phyloP scores from a whole-genome alignment of 495 filamentous ascomycete genomes.

The Ramalina peruviana region DNA sequence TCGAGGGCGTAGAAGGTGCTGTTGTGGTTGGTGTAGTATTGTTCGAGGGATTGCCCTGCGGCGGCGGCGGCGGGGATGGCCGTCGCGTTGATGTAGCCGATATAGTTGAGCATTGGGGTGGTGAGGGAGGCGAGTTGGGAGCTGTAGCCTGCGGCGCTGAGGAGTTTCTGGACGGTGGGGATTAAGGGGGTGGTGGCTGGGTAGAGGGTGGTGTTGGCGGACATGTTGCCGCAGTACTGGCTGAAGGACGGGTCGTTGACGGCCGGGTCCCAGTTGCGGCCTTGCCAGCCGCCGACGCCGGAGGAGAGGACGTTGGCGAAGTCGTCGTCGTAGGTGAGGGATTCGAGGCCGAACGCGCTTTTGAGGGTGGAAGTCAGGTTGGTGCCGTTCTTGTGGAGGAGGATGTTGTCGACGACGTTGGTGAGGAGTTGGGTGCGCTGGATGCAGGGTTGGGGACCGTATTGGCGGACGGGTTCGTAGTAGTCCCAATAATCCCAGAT shows the following conservation, averaged over 20 bases:
- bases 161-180: conserved; percentile 31
- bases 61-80: conserved; percentile 22
- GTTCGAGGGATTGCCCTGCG: conserved; percentile 30
- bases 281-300: conserved; percentile 43
- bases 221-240: conserved; percentile 47
- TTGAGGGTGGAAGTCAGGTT: conserved; percentile 40
- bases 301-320: conserved; percentile 42
- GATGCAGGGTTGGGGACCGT: conserved; percentile 41
- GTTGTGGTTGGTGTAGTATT: conserved; percentile 41
- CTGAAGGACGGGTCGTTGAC: conserved; percentile 38
- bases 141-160: conserved; percentile 42
- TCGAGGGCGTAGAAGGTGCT: conserved; percentile 35
- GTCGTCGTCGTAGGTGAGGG: conserved; percentile 43
- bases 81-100: conserved; percentile 43
- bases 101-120: conserved; percentile 47
- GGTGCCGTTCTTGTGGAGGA: conserved; percentile 36
- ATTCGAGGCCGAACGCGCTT: conserved; percentile 39
- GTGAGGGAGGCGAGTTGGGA: conserved; percentile 32
- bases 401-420: conserved; percentile 51
- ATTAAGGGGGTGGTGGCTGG: conserved; percentile 24
- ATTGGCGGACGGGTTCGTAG: conserved; percentile 48
- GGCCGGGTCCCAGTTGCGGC: conserved; percentile 55
- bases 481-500: conserved; percentile 63
- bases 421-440: conserved; percentile 39
- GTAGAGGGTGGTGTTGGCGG: conserved; percentile 29